Conservation (phyloP, 306 rosid species). For the Alnus rubra region DNA sequence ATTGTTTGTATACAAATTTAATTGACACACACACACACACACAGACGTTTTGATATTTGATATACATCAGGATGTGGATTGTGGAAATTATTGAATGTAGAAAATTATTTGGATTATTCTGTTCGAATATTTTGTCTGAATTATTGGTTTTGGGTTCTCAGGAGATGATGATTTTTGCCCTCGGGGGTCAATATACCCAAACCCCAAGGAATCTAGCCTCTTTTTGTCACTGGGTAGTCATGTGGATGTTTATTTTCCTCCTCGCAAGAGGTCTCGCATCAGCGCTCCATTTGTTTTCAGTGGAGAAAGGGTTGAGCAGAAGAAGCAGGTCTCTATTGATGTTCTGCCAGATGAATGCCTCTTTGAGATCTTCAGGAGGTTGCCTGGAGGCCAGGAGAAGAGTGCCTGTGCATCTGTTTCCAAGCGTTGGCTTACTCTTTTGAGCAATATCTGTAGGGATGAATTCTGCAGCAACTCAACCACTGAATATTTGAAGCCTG, state of each 20-base stretch:
- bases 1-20: neutral
- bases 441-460: slow-evolving; percentile 57
- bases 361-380: slow-evolving; percentile 87
- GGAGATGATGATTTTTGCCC: slow-evolving; percentile 75
- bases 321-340: slow-evolving; percentile 66
- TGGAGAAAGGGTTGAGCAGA: slow-evolving; percentile 53
- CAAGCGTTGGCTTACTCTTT: slow-evolving; percentile 87
- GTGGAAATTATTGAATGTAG: neutral
- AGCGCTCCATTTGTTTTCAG: slow-evolving; percentile 52
- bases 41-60: neutral
- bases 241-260: slow-evolving; percentile 62
- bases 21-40: neutral
- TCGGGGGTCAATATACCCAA: slow-evolving; percentile 73
- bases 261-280: slow-evolving; percentile 73
- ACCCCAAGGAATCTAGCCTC: slow-evolving; percentile 73
- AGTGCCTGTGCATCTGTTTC: slow-evolving; percentile 77
- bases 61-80: neutral
- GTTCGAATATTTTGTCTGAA: slow-evolving; percentile 14
- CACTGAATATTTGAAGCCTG: slow-evolving; percentile 10
- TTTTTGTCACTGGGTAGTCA: slow-evolving; percentile 73
- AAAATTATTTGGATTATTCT: neutral
- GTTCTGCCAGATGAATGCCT: slow-evolving; percentile 90
- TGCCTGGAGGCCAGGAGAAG: slow-evolving; percentile 78
- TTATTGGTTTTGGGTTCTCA: slow-evolving; percentile 43
- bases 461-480: slow-evolving; percentile 47